Base-by-base conservation (phyloP, 345 rosid genomes). In the Hypericum perforatum region DNA sequence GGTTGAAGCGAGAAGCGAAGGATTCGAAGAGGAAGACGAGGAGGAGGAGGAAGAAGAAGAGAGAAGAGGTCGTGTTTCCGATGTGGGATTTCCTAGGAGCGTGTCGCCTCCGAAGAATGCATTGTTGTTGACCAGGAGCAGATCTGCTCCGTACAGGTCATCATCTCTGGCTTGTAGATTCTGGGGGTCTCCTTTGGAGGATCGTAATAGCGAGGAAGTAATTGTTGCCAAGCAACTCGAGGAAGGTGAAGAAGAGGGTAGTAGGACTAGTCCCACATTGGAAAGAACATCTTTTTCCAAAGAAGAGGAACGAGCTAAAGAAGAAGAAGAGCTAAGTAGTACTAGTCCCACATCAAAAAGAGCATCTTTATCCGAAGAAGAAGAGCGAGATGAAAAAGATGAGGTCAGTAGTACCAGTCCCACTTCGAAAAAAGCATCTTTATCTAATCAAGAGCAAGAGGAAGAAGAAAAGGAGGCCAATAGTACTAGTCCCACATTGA, bases 141-240 rank as follows among this genome's bases (percentile, higher is more conserved):
- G 86, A 82, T 90, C 97, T 70, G 94, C 89, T 1, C 94, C 96
- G 7, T 84, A 82, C 61, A 58, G 91, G 53, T 80, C 96, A 0
- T 90, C 94, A 0, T 89, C 97, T 37, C 58, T 89, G 39, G 97
- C 94, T 43, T 39, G 67, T 61, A 78, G 70, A 61, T 86, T 89
- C 69, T 86, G 95, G 97, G 95, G 77, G 7, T 85, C 89, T 4
- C 79, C 83, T 2, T 63, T 73, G 29, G 58, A 49, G 7, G 32
- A 22, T 22, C 32, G 4, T 22, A 22, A 22, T 4, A 22, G 32
- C 32, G 32, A 22, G 32, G 32, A 22, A 22, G 1, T 22, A 22
- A 4, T 22, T 22, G 32, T 22, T 22, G 32, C 32, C 32, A 22
- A 22, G 32, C 32, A 22, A 22, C 32, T n/a, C n/a, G n/a, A n/a